These are phyloP conservation scores for Conidiobolus coronatus DNA, from an alignment of 371 early-diverging fungal species.

Conservation along the genomic window DNA sequence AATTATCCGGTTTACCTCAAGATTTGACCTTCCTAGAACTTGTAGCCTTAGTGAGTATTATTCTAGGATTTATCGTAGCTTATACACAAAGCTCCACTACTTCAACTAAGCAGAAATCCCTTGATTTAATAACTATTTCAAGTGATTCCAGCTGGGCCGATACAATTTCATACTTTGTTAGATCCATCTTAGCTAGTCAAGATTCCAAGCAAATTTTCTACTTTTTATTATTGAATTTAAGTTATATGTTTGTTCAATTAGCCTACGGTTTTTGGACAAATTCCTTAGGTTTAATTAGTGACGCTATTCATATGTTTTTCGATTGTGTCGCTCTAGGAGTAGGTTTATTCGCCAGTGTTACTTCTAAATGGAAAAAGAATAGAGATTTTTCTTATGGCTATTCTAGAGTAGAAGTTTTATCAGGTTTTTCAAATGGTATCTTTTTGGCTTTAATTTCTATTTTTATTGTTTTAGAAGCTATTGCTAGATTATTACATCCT, in stretches of 20 bases:
- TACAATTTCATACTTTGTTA: conserved; percentile 9
- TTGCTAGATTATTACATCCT: conserved; percentile 63
- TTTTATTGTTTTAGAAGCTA: conserved; percentile 72
- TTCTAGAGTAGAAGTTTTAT: conserved; percentile 69
- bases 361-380: conserved; percentile 74
- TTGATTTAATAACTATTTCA: too few relatives aligned
- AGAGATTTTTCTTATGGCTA: conserved; percentile 55
- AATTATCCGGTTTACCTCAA: too few relatives aligned
- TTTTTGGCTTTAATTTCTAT: conserved; percentile 70
- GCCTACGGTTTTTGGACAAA: conserved; percentile 79
- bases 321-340: conserved; percentile 79
- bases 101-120: too few relatives aligned
- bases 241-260: conserved; percentile 80
- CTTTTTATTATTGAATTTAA: conserved; percentile 75
- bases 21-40: too few relatives aligned
- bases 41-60: too few relatives aligned
- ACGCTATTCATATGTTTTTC: conserved; percentile 95
- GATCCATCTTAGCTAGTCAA: conserved; percentile 28
- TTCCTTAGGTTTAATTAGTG: conserved; percentile 79
- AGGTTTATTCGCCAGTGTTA: conserved; percentile 66
- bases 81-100: too few relatives aligned
- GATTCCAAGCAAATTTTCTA: conserved; percentile 79
- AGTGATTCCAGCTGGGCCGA: too few relatives aligned
- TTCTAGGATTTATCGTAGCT: too few relatives aligned
- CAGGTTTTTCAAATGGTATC: conserved; percentile 79